These are phyloP conservation scores for Begonia loranthoides DNA, from an alignment of 306 rosid genomes.

Conservation along the genomic window DNA sequence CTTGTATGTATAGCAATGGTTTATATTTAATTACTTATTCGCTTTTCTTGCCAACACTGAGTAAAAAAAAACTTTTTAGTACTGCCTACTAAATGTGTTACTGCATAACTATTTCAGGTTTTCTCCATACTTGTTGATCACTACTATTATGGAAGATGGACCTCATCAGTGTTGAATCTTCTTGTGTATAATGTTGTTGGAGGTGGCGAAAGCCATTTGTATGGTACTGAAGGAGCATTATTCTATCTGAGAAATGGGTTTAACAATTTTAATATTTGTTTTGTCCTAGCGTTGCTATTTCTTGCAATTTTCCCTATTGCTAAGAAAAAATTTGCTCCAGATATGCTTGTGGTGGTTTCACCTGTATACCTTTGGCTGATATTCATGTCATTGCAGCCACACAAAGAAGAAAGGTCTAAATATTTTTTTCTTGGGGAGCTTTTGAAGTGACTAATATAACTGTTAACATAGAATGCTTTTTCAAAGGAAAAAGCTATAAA, in stretches of 20 bases:
- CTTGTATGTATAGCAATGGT: conserved; percentile 45
- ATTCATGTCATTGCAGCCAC: conserved; percentile 93
- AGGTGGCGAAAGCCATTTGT: conserved; percentile 93
- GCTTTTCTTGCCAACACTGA: not conserved
- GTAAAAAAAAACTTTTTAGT: not conserved
- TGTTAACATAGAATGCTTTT: no score
- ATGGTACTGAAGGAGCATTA: conserved; percentile 78
- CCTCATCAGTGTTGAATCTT: conserved; percentile 84
- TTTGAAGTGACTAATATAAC: no score
- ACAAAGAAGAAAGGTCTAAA: conserved; percentile 90
- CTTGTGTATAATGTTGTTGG: conserved; percentile 73
- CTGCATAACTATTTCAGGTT: conserved; percentile 28
- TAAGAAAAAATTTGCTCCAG: conserved; percentile 65
- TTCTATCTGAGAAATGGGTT: conserved; percentile 88
- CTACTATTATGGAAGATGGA: conserved; percentile 68
- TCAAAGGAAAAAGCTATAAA: no score
- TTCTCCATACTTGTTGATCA: conserved; percentile 47
- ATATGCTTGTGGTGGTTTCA: conserved; percentile 71
- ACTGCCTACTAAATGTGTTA: conserved; percentile 1
- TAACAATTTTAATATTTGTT: conserved; percentile 82
- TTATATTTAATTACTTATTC: conserved; percentile 3
- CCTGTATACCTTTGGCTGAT: conserved; percentile 83
- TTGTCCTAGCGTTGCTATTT: conserved; percentile 77
- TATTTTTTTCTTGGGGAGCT: not conserved
- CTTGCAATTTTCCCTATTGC: conserved; percentile 54